Conservation (phyloP, 2,329 filamentous ascomycete genomes). For the Scopulariopsis brevicaulis region DNA sequence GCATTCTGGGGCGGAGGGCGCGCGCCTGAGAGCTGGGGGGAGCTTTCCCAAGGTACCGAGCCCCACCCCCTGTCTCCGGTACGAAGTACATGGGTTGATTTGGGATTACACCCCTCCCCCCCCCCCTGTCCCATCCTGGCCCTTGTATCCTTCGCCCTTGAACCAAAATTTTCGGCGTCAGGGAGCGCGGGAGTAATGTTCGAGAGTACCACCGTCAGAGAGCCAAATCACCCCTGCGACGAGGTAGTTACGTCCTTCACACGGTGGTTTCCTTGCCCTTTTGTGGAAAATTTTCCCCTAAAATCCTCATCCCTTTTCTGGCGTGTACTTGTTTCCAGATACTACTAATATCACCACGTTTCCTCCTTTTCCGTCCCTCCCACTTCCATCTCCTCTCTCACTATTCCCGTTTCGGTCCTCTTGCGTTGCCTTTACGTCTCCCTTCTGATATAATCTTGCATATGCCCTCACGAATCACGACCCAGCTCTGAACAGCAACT, state of each 20-base stretch:
- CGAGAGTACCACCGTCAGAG: neutral
- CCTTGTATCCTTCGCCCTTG: neutral
- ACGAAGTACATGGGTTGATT: neutral
- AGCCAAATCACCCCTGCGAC: neutral
- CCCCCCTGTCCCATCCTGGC: neutral
- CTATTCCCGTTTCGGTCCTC: conserved; percentile 1
- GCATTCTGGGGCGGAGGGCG: neutral
- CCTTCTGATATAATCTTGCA: conserved; percentile 1
- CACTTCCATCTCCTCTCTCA: conserved; percentile 5
- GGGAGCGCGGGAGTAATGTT: neutral
- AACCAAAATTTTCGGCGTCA: conserved; percentile 2
- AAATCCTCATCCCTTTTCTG: conserved; percentile 5
- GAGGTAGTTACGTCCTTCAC: neutral
- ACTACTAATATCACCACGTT: conserved; percentile 14
- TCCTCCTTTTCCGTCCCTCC: conserved; percentile 10
- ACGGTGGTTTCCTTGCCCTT: neutral
- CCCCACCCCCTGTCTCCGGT: neutral
- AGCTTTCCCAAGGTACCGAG: neutral
- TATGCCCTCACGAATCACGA: conserved; percentile 4
- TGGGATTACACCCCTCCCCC: neutral
- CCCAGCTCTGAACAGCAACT: neutral
- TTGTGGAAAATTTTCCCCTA: neutral
- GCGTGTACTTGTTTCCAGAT: conserved; percentile 4
- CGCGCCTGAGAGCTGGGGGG: neutral
- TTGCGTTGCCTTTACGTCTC: neutral